Evolutionary conservation across 495 filamentous ascomycete genomes (phyloP).

Genomic region (Jackrogersella minutella): DNA sequence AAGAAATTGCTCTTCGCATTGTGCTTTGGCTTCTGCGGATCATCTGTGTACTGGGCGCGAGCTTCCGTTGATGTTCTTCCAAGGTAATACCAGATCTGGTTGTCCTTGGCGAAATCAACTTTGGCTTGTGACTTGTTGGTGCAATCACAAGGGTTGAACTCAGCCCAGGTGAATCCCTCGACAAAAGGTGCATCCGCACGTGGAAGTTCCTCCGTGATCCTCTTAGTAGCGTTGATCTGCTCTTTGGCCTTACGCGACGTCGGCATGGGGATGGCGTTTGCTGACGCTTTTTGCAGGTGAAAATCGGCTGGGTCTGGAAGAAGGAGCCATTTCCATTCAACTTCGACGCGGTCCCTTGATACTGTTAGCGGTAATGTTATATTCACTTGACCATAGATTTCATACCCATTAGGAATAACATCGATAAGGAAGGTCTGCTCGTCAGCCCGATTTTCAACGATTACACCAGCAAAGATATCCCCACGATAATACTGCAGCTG

Average conservation of each 20-base stretch:
- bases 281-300: conserved; percentile 68
- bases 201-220: conserved; percentile 66
- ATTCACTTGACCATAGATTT: conserved; percentile 29
- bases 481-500: conserved; percentile 86
- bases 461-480: conserved; percentile 90
- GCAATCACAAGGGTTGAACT: conserved; percentile 71
- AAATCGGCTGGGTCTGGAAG: conserved; percentile 70
- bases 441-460: conserved; percentile 83
- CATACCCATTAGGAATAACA: conserved; percentile 87
- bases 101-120: conserved; percentile 71
- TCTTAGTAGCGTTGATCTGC: conserved; percentile 63
- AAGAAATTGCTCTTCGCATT: conserved; percentile 69
- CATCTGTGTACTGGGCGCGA: conserved; percentile 89
- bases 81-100: conserved; percentile 91
- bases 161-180: conserved; percentile 76
- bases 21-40: conserved; percentile 64
- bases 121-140: conserved; percentile 54
- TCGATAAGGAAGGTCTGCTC: conserved; percentile 81
- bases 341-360: conserved; percentile 66
- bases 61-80: conserved; percentile 88
- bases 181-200: conserved; percentile 75
- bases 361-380: conserved; percentile 32
- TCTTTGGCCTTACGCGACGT: conserved; percentile 63
- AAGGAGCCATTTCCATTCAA: conserved; percentile 81
- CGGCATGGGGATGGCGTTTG: conserved; percentile 64